Conservation (phyloP, 768 basidiomycete genomes). For the Hericium erinaceus region DNA sequence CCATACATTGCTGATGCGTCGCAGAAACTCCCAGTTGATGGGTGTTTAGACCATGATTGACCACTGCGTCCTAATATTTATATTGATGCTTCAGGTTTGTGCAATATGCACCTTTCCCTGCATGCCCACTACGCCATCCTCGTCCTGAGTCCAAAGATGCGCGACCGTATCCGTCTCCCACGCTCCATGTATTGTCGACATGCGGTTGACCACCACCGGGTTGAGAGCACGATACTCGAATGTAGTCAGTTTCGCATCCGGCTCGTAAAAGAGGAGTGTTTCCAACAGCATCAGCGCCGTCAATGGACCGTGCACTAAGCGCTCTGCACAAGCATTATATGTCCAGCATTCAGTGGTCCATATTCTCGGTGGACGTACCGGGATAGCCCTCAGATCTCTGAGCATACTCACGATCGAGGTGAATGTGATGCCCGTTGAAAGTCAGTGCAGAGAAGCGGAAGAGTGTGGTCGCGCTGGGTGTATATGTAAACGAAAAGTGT, state of each 20-base stretch:
- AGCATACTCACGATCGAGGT: slow-evolving; percentile 70
- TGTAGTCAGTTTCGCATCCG: slow-evolving; percentile 32
- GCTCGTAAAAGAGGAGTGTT: slow-evolving; percentile 39
- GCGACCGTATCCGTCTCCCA: slow-evolving; percentile 30
- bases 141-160: slow-evolving; percentile 51
- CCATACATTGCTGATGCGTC: not conserved
- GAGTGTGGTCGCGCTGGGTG: slow-evolving; percentile 58
- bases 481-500: slow-evolving; percentile 59
- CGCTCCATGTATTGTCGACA: slow-evolving; percentile 37
- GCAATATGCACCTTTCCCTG: slow-evolving; percentile 29
- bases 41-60: not conserved
- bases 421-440: slow-evolving; percentile 80
- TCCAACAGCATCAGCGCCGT: slow-evolving; percentile 77
- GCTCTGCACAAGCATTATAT: slow-evolving; percentile 33
- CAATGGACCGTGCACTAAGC: slow-evolving; percentile 79
- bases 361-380: slow-evolving; percentile 29
- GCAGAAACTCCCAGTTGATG: not conserved
- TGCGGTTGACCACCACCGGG: slow-evolving; percentile 46
- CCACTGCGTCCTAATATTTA: not conserved
- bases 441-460: slow-evolving; percentile 84
- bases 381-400: slow-evolving; percentile 61
- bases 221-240: slow-evolving; percentile 70
- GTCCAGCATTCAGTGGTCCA: not conserved
- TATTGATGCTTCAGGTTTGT: slow-evolving; percentile 13
- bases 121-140: slow-evolving; percentile 60